Evolutionary conservation across 352 stramenopile genomes (phyloP), one percentile per base, ranked within the genome.

Genomic region (Paralagenidium karlingii): DNA sequence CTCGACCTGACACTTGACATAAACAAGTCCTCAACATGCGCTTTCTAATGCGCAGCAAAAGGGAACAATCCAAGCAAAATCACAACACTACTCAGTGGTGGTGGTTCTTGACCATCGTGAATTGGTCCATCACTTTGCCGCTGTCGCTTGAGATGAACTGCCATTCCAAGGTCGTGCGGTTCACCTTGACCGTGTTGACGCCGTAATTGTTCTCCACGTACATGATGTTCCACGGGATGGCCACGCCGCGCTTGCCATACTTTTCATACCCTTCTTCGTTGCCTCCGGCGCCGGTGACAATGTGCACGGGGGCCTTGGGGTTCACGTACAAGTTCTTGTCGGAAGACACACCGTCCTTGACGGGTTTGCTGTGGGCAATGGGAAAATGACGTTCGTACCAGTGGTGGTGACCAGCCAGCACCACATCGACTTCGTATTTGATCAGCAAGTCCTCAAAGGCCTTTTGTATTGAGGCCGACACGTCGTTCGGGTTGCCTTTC

Each of bases 351-450:
- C 66, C 66, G 22, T 68, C 50, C 50, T 57, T 55, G 10, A 69
- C 26, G 0, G 48, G 38, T 16, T 46, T 51, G 34, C 43, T 49
- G n/a, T 69, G 58, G 12, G 53, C 54, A n/a, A 56, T 68, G 11
- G 66, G 66, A 11, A 55, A 60, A 13, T 66, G 56, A 13, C 66
- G 62, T 27, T 68, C 62, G 40, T 80, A 80, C 10, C 54, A 47
- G 40, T 80, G 66, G n/a, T 71, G 59, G 30, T 80, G 66, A 18
- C 60, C 66, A 5, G 61, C 39, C 0, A 63, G 32, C 26, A 79
- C 65, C n/a, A 74, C n/a, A 30, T 81, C 67, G 12, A 81, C 67
- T 5, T 61, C 57, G 52, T 73, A 77, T 45, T 69, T 65, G 43
- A 77, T 64, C 29, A 77, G 65, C 1, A 81, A 47, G 8, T 67